Conservation (phyloP, 169 alveolate genomes). For the Cryptosporidium sp. region DNA sequence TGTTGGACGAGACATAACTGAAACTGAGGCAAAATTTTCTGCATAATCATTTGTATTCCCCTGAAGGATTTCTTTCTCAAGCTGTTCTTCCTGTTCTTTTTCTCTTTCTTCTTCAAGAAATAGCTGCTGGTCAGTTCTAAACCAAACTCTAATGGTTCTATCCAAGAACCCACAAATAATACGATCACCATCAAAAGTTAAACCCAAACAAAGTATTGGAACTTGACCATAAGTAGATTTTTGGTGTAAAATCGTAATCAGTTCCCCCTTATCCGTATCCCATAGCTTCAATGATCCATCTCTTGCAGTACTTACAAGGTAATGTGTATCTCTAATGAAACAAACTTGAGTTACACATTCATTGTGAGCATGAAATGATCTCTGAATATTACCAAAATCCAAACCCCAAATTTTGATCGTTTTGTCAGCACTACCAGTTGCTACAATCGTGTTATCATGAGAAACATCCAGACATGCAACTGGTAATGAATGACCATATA, state of each 20-base stretch:
- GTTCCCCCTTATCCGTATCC: slow-evolving; percentile 83
- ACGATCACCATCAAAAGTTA: slow-evolving; percentile 58
- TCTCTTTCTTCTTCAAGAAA: slow-evolving; percentile 87
- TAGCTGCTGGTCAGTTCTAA: slow-evolving; percentile 83
- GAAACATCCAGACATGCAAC: slow-evolving; percentile 85
- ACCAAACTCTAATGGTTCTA: slow-evolving; percentile 85
- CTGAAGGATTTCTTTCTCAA: slow-evolving; percentile 81
- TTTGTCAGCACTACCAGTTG: slow-evolving; percentile 87
- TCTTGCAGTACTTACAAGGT: slow-evolving; percentile 81
- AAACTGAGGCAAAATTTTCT: slow-evolving; percentile 80
- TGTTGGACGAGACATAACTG: slow-evolving; percentile 82
- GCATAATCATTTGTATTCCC: slow-evolving; percentile 83
- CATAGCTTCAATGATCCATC: slow-evolving; percentile 84
- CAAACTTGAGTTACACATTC: slow-evolving; percentile 73
- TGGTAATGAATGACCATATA: slow-evolving; percentile 91
- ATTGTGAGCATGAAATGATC: slow-evolving; percentile 76
- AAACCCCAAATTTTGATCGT: slow-evolving; percentile 88
- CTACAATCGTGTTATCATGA: slow-evolving; percentile 85
- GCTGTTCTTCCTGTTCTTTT: slow-evolving; percentile 85
- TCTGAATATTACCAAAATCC: slow-evolving; percentile 85
- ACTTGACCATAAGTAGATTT: slow-evolving; percentile 72
- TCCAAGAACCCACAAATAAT: slow-evolving; percentile 75
- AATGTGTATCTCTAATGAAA: slow-evolving; percentile 72
- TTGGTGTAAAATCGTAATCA: slow-evolving; percentile 42
- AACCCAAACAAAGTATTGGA: slow-evolving; percentile 57